Base-by-base conservation (phyloP, 2,329 filamentous ascomycete genomes). In the Verticillium tricorpus region DNA sequence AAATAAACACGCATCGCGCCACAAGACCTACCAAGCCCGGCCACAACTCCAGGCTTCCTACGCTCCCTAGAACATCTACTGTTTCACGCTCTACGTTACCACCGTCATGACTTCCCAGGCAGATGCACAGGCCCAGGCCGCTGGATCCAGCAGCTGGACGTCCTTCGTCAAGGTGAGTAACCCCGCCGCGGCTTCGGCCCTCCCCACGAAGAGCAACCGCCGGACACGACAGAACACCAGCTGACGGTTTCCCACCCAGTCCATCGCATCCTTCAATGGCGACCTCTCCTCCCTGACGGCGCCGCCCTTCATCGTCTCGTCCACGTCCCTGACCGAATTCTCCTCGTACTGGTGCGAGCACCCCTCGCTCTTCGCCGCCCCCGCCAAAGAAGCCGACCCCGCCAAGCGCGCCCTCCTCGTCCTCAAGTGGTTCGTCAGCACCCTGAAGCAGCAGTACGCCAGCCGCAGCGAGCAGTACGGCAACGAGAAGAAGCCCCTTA, bases 401-500 rank as follows among this genome's bases (percentile, higher is more conserved):
- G 86, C 90, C 69, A 95, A 92, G 80, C 88, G 94, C 64, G 89
- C 92, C 22, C 78, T 96, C 67, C 82, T 94, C 37, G 94, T 98
- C n/a, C 80, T 97, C 69, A 96, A 94, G 77, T 98, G 94, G 94
- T 98, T 97, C 79, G 79, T 98, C 61, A 93, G 88, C 71, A 97
- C 93, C 3, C 82, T 98, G 59, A 96, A 95, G 80, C 92, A 96
- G 76, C 92, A 96, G 74, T 88, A 89, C 70, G 85, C 85, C 62
- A 86, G 82, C 70, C 83, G 85, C 63, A 96, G 91, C 72, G 93
- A 97, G 68, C 80, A 87, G 69, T 88, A 83, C 66, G 93, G 92
- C 58, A 95, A 92, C 71, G 94, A 97, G 82, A 98, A 98, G 87
- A 99, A 98, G 82, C 94, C 94, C 2, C 79, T 99, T 63, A 98